Base-by-base conservation (phyloP, 805 yeast genomes). In the Scheffersomyces ergatensis region DNA sequence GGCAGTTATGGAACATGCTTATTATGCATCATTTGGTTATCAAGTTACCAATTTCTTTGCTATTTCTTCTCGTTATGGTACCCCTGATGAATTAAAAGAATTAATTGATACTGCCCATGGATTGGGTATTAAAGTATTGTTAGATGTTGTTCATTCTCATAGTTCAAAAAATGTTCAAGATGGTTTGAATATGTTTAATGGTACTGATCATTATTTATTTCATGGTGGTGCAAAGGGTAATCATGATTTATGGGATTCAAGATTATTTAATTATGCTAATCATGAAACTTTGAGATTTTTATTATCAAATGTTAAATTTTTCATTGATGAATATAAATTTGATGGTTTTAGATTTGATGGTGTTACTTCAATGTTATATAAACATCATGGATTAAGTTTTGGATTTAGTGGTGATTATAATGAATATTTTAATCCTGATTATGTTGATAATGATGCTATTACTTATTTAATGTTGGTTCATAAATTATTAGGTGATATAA, bases 1-100 rank as follows among this genome's bases (percentile, higher is more conserved):
- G 99, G 97, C 99, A 0, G 77, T 92, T 33, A 92, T 92, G 99
- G 99, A 92, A 64, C 99, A 92, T 61, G 98, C 99, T 1, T 92
- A 92, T 60, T 92, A 92, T 61, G 99, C 97, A 1, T 88, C 96
- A 2, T 92, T 92, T 60, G 99, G 99, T n/a, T 92, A 92, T 61
- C 99, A 92, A 63, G 82, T 92, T 20, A 90, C 98, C 17, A 86
- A 84, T 44, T 93, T 92, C 60, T 92, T 86, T 60, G 97, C 98
- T 2, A 74, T 78, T 18, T 82, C 93, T 39, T 90, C 97, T 6
- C 76, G 99, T 47, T 93, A 74, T 54, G 99, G 99, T 21, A 80
- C 97, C 0, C 98, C 99, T 2, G 98, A 93, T 52, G 97, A 93
- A 37, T 73, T 92, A 55, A 90, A 87, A 63, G 89, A 86, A 60